Base-by-base conservation (phyloP, 768 basidiomycete species). In the Thelephora aurantiotincta region DNA sequence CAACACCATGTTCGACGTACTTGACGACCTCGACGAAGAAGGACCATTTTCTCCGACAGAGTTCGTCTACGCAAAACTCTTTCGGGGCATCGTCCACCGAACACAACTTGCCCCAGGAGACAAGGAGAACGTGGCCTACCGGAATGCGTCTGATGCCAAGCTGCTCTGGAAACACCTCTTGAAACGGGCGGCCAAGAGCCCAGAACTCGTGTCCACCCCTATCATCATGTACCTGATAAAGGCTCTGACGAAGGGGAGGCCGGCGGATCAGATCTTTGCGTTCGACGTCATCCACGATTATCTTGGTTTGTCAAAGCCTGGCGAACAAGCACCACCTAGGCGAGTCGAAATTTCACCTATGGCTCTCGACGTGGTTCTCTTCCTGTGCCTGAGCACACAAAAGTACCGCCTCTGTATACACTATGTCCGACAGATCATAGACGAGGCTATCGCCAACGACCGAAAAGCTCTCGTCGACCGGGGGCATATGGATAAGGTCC, bases 1-100 rank as follows among this genome's bases (percentile, higher is more conserved):
- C 49, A 77, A 85, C 52, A 73, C 73, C 48, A 71, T 87, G 13
- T 84, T 86, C 53, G 83, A 88, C 50, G 75, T 89, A 44, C 89
- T 78, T 63, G 75, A 83, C 52, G 68, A 69, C 12, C 62, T 90
- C 59, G 77, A 80, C 47, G 56, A 69, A n/a, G 69, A 75, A 2
- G 84, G 83, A 6, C 74, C 72, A 2, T 57, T 78, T n/a, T 67
- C 76, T 0, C 75, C 86, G 3, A 68, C 80, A 53, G 68, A 69
- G 45, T 68, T 70, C 52, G 65, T 83, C 19, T 88, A 74, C 60
- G 75, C 80, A 6, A 72, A 74, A 43, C 74, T 90, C 65, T 73
- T 91, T 55, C 68, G 69, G 38, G 74, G 75, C 43, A 58, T 60
- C 55, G 70, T 46, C 55, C 61, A 41, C 52, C 63, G 54, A 49